Conservation (phyloP, 768 basidiomycete genomes). For the Chlorophyllum brunneum region DNA sequence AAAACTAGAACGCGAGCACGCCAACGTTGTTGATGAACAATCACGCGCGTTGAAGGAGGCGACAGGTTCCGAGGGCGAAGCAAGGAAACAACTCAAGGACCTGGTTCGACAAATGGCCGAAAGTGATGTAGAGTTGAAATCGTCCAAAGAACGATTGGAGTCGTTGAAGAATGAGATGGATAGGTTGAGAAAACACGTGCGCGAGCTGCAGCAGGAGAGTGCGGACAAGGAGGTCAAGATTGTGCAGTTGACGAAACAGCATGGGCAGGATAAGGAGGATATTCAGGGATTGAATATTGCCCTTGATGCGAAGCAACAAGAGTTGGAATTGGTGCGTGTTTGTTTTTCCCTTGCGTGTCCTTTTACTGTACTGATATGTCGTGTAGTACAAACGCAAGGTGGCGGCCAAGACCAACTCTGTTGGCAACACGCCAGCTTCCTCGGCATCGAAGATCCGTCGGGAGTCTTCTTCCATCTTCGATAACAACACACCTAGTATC, state of each 20-base stretch:
- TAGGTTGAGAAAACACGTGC: slow-evolving; percentile 56
- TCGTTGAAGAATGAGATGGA: slow-evolving; percentile 57
- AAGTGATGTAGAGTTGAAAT: slow-evolving; percentile 45
- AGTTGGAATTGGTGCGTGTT: slow-evolving; percentile 75
- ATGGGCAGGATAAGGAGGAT: slow-evolving; percentile 71
- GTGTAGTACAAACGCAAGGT: slow-evolving; percentile 60
- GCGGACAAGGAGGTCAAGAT: slow-evolving; percentile 83
- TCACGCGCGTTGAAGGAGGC: slow-evolving; percentile 41
- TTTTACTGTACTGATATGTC: not conserved
- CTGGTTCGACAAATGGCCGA: slow-evolving; percentile 53
- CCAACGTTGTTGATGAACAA: slow-evolving; percentile 47
- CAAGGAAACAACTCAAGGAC: slow-evolving; percentile 43
- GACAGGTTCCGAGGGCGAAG: slow-evolving; percentile 41
- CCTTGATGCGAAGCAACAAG: slow-evolving; percentile 91
- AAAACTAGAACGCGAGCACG: slow-evolving; percentile 51
- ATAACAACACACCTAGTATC: slow-evolving; percentile 43
- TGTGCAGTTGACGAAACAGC: slow-evolving; percentile 64
- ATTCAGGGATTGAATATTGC: slow-evolving; percentile 84
- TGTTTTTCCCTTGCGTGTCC: not conserved
- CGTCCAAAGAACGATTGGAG: slow-evolving; percentile 45
- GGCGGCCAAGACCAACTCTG: slow-evolving; percentile 47
- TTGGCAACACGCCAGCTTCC: slow-evolving; percentile 30
- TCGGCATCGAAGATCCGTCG: slow-evolving; percentile 42
- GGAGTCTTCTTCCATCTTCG: slow-evolving; percentile 55
- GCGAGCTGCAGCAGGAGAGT: slow-evolving; percentile 73